Conservation (phyloP, 2,329 filamentous ascomycete species). For the Trichoderma pleuroti region DNA sequence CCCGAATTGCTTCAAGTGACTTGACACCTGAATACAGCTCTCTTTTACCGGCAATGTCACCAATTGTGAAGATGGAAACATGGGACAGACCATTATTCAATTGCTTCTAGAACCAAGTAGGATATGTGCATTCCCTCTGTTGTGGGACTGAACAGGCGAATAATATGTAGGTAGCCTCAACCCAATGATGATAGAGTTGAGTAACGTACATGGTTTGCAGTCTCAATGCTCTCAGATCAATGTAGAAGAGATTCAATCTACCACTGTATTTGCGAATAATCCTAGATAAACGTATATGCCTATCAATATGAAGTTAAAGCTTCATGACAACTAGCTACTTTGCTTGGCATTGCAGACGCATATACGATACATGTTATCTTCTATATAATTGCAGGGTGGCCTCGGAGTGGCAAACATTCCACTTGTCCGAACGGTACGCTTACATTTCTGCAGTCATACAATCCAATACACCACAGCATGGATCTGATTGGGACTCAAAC, state of each 20-base stretch:
- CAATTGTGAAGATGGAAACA: neutral
- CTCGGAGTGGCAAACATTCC: neutral
- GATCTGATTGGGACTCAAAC: neutral
- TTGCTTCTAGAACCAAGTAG: neutral
- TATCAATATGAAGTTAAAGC: neutral
- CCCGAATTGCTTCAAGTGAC: neutral
- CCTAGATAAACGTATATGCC: neutral
- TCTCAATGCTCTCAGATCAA: neutral
- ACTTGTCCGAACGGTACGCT: neutral
- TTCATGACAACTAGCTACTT: neutral
- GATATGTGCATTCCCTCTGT: neutral
- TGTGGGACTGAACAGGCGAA: too few relatives aligned
- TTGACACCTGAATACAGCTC: too few relatives aligned
- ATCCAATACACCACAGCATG: neutral
- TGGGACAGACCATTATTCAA: neutral
- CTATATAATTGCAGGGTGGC: neutral
- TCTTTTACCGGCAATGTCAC: neutral
- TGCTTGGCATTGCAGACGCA: neutral
- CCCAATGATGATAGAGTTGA: too few relatives aligned
- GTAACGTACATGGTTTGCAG: too few relatives aligned
- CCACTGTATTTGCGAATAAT: neutral
- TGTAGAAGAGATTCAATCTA: neutral
- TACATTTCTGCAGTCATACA: neutral
- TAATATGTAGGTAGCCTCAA: too few relatives aligned
- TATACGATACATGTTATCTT: neutral